Percentiles rank a stretch among this genome's conserved stretches.
phyloP scores from a whole-genome alignment of 805 yeast species.

The Myxozyma monticola region DNA sequence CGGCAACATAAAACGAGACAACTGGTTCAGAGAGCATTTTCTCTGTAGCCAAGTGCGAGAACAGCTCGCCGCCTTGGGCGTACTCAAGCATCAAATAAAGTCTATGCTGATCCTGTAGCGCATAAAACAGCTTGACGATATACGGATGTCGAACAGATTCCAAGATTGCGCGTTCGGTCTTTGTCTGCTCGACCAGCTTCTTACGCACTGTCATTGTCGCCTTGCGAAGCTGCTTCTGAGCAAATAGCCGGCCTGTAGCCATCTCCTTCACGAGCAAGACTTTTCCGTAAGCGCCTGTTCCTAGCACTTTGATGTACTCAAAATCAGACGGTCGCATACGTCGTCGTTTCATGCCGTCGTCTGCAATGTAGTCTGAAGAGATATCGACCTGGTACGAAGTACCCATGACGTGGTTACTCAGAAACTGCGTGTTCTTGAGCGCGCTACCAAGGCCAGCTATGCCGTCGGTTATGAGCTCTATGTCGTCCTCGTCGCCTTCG shows the following conservation, averaged over 20 bases:
- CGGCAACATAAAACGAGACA: slow-evolving; percentile 77
- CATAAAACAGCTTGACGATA: slow-evolving; percentile 77
- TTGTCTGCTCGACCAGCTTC: slow-evolving; percentile 69
- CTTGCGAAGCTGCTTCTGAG: slow-evolving; percentile 82
- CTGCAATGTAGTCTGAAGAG: slow-evolving; percentile 43
- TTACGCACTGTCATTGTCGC: slow-evolving; percentile 68
- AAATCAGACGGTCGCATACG: slow-evolving; percentile 50
- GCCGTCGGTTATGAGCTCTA: neutral
- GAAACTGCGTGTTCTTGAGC: slow-evolving; percentile 15
- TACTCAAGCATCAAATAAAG: slow-evolving; percentile 76
- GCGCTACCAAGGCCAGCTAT: slow-evolving; percentile 12
- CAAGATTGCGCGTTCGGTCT: slow-evolving; percentile 74
- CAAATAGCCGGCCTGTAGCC: slow-evolving; percentile 64
- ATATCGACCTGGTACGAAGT: slow-evolving; percentile 53
- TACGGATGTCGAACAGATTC: slow-evolving; percentile 74
- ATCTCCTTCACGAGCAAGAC: slow-evolving; percentile 73
- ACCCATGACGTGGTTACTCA: slow-evolving; percentile 41
- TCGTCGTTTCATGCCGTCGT: slow-evolving; percentile 31
- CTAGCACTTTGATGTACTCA: slow-evolving; percentile 71
- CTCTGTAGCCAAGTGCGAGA: slow-evolving; percentile 56
- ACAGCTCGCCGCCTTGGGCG: slow-evolving; percentile 87
- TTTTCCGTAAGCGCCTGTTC: slow-evolving; percentile 87
- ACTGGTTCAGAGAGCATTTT: slow-evolving; percentile 52
- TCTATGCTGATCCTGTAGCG: slow-evolving; percentile 77
- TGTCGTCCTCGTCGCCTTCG: slow-evolving; percentile 15